Evolutionary conservation across 1,284 basidiomycete genomes (phyloP).

Genomic region (Marasmius oreades): DNA sequence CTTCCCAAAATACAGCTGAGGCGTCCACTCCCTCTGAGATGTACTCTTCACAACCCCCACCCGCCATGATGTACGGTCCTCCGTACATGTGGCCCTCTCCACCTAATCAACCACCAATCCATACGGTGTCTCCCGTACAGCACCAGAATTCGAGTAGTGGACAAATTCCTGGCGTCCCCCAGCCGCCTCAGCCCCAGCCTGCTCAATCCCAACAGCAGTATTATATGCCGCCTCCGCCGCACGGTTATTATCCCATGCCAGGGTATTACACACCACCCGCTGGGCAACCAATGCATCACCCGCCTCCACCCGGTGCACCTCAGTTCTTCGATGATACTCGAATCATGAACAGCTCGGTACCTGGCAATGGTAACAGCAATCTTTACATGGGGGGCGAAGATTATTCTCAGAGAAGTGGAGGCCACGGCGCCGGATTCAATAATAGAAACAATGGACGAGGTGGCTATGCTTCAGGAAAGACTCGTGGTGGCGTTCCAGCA

Average conservation of each 20-base stretch:
- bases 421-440: slow-evolving; percentile 18
- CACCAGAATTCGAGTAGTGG: slow-evolving; percentile 16
- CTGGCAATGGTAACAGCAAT: slow-evolving; percentile 14
- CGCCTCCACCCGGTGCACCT: slow-evolving; percentile 24
- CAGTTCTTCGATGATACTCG: slow-evolving; percentile 27
- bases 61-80: slow-evolving; percentile 31
- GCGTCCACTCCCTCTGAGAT: slow-evolving; percentile 32
- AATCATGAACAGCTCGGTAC: slow-evolving; percentile 22
- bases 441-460: slow-evolving; percentile 25
- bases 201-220: slow-evolving; percentile 14
- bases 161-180: slow-evolving; percentile 17
- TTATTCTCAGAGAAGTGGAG: background rate
- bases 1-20: slow-evolving; percentile 31
- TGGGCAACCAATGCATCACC: slow-evolving; percentile 36
- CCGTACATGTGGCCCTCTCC: slow-evolving; percentile 39
- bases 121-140: slow-evolving; percentile 11
- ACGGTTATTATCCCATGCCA: slow-evolving; percentile 43
- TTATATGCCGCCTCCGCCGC: slow-evolving; percentile 30
- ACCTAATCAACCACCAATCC: slow-evolving; percentile 14
- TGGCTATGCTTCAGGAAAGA: slow-evolving; percentile 7
- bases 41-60: slow-evolving; percentile 32
- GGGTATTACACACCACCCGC: slow-evolving; percentile 44
- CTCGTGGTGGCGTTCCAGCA: slow-evolving; percentile 32
- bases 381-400: background rate
- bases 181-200: slow-evolving; percentile 1